Conservation (phyloP, 768 basidiomycete species). For the Termitomyces sp. region DNA sequence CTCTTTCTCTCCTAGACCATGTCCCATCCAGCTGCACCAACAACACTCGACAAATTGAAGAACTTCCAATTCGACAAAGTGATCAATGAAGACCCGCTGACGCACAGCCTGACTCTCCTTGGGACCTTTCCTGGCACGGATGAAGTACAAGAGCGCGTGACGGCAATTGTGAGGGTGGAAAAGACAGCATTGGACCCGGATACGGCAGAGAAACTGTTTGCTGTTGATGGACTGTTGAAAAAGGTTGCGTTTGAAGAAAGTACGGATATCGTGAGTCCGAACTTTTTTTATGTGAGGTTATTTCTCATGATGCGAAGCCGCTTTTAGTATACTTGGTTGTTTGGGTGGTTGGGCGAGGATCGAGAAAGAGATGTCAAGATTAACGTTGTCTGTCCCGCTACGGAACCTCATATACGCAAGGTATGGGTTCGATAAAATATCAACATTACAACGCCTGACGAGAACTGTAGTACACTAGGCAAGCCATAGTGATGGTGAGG, state of each 20-base stretch:
- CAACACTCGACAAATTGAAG: conserved; percentile 31
- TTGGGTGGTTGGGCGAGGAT: conserved; percentile 19
- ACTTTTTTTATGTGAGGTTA: neutral
- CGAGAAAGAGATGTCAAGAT: conserved; percentile 69
- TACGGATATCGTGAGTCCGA: conserved; percentile 60
- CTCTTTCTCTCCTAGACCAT: conserved; percentile 8
- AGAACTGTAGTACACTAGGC: conserved; percentile 61
- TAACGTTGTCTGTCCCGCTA: conserved; percentile 83
- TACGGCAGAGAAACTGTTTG: conserved; percentile 32
- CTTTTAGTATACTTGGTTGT: neutral
- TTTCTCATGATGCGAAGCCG: neutral
- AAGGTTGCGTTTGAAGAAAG: conserved; percentile 45
- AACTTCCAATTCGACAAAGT: conserved; percentile 51
- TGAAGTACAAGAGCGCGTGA: conserved; percentile 21
- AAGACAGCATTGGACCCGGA: conserved; percentile 61
- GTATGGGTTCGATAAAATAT: conserved; percentile 24
- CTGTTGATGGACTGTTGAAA: conserved; percentile 31
- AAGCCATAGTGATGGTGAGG: conserved; percentile 63
- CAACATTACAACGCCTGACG: neutral
- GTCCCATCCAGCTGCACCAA: conserved; percentile 29
- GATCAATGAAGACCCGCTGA: conserved; percentile 58
- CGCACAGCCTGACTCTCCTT: conserved; percentile 60
- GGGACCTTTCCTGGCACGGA: conserved; percentile 48
- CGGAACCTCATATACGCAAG: conserved; percentile 85
- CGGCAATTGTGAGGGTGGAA: conserved; percentile 73